Evolutionary conservation across 352 stramenopile species (phyloP), one percentile per base, ranked within the genome.

Genomic region (Pythium vanterpoolii): DNA sequence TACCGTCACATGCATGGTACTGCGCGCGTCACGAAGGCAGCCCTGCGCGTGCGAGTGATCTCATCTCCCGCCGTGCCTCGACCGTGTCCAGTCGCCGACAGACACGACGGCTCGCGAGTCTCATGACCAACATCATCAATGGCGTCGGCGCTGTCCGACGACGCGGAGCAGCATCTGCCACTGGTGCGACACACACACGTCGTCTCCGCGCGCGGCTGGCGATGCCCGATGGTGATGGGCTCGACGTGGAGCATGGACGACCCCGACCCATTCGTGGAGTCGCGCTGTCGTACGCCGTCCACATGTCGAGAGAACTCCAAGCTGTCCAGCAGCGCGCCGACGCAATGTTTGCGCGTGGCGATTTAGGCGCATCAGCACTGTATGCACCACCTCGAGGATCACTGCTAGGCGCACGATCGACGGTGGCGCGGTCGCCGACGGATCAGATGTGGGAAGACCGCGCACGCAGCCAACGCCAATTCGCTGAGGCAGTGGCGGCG

Each of bases 251-350:
- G 2, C n/a, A 8, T 8, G 34, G 54, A 24, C 72, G 79, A 11
- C 79, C 74, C 1, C 72, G 79, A 11, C 79, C 74, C 1, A 78
- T 89, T 52, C 72, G 77, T 26, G 80, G 83, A 8, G 72, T 89
- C 38, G 83, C 83, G 1, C 73, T 83, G 2, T 71, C 73, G 16
- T 93, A 93, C 56, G 77, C 79, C 6, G 45, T 87, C n/a, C 76
- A 79, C 11, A 93, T 93, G 83, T 93, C 83, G 9, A 60, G 79
- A 45, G 83, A 93, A 58, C 68, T 93, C 0, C 78, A 89, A 67
- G 72, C 83, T 33, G 82, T 93, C 31, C 75, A 93, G 42, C 62
- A 73, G 14, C 68, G 83, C 33, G 80, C 83, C 1, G 79, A 92
- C 45, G 65, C 78, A 4, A 92, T 92, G 82, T 92, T 87, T 53